These are phyloP conservation scores for Cyclostephanos invisitatus DNA, from an alignment of 108 stramenopile genomes.

Conservation along the genomic window DNA sequence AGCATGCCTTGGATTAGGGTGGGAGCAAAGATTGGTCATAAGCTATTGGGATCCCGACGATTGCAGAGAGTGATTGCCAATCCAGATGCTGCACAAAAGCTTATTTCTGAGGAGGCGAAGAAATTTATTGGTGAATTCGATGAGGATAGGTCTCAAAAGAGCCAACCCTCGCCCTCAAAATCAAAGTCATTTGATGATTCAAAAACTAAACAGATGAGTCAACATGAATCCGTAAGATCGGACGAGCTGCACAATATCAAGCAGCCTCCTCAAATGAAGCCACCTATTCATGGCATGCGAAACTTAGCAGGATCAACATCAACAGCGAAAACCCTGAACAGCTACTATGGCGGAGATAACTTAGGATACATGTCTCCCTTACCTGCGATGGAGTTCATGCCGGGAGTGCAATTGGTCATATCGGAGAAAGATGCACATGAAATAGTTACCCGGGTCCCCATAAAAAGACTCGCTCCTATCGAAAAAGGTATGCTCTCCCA, in stretches of 20 bases:
- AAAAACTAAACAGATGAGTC: background rate
- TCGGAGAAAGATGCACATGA: background rate
- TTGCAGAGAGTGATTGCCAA: constrained; percentile 61
- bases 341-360: constrained; percentile 9
- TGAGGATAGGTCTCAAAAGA: background rate
- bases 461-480: constrained; percentile 28
- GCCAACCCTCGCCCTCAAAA: constrained; percentile 11
- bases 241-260: constrained; percentile 19
- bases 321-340: constrained; percentile 15
- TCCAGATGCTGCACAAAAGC: constrained; percentile 27
- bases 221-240: constrained; percentile 26
- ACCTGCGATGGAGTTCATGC: background rate
- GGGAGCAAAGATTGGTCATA: constrained; percentile 78
- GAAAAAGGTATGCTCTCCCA: constrained; percentile 28
- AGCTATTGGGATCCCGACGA: constrained; percentile 67
- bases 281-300: constrained; percentile 82
- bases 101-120: constrained; percentile 36
- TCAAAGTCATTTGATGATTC: constrained; percentile 24
- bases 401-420: background rate
- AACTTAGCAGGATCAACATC: constrained; percentile 31
- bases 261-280: constrained; percentile 54
- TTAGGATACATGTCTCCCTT: background rate
- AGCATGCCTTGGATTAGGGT: constrained; percentile 74
- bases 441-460: background rate
- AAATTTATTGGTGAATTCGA: constrained; percentile 33